Percentiles rank a stretch among this genome's conserved stretches.
Evolutionary conservation across 2,329 filamentous ascomycete genomes (phyloP).

Genomic region (Xylaria sp.): DNA sequence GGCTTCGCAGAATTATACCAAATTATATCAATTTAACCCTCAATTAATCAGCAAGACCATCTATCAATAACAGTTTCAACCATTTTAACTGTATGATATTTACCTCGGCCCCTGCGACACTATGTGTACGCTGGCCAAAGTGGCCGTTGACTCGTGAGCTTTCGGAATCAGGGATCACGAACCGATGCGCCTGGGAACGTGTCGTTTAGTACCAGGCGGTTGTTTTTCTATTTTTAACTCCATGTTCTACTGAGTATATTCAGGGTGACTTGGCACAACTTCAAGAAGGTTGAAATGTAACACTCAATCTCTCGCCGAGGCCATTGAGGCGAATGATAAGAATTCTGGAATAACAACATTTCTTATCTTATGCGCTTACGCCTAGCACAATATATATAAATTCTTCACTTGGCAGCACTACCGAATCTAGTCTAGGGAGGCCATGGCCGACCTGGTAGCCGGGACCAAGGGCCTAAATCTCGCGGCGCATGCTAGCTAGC

Average conservation of each 20-base stretch:
- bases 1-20: slow-evolving; percentile 17
- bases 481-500: slow-evolving; percentile 10
- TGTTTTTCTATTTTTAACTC: slow-evolving; percentile 23
- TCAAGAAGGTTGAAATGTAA: neutral
- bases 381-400: neutral
- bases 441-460: slow-evolving; percentile 16
- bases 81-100: neutral
- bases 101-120: neutral
- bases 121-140: neutral
- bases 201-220: neutral
- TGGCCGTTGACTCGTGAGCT: neutral
- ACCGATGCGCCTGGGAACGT: slow-evolving; percentile 14
- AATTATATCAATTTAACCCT: neutral
- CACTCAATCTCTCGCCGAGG: neutral
- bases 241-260: neutral
- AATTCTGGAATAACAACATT: neutral
- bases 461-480: slow-evolving; percentile 11
- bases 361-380: neutral
- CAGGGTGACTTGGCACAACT: neutral
- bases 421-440: slow-evolving; percentile 5
- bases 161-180: slow-evolving; percentile 25
- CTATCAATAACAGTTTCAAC: no score
- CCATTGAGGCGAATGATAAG: neutral
- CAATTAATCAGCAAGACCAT: neutral
- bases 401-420: no score